Percentiles rank a stretch among this genome's conserved stretches.
Conservation (phyloP, 306 rosid species). For the Carpinus viminea region DNA sequence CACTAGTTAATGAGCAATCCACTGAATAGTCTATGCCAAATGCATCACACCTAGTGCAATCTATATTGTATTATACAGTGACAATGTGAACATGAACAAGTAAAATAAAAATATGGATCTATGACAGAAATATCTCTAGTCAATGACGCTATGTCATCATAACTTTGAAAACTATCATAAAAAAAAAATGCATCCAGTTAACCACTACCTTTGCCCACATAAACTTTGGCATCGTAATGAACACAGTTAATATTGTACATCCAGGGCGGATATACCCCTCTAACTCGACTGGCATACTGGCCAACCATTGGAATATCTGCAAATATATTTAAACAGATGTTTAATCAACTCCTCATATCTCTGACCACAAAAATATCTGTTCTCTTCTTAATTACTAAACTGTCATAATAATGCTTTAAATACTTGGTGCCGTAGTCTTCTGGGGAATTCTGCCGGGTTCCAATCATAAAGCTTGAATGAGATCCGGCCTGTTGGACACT, state of each 20-base stretch:
- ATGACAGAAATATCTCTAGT: background rate
- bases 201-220: slow-evolving; percentile 90
- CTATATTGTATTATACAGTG: background rate
- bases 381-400: slow-evolving; percentile 62
- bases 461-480: slow-evolving; percentile 99
- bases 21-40: background rate
- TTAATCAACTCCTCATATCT: slow-evolving; percentile 41
- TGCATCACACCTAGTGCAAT: background rate
- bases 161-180: background rate
- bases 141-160: background rate
- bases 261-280: slow-evolving; percentile 99
- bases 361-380: slow-evolving; percentile 20
- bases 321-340: slow-evolving; percentile 36
- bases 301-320: slow-evolving; percentile 96
- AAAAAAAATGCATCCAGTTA: slow-evolving; percentile 12
- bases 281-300: slow-evolving; percentile 94
- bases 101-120: background rate
- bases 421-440: slow-evolving; percentile 99
- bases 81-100: background rate
- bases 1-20: background rate
- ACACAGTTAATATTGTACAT: slow-evolving; percentile 80
- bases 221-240: slow-evolving; percentile 82
- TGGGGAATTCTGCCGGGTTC: slow-evolving; percentile 99
- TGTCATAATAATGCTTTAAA: slow-evolving; percentile 64
- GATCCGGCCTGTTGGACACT: slow-evolving; percentile 98